Conservation (phyloP, 768 basidiomycete genomes). For the Agaricus subrufescens region DNA sequence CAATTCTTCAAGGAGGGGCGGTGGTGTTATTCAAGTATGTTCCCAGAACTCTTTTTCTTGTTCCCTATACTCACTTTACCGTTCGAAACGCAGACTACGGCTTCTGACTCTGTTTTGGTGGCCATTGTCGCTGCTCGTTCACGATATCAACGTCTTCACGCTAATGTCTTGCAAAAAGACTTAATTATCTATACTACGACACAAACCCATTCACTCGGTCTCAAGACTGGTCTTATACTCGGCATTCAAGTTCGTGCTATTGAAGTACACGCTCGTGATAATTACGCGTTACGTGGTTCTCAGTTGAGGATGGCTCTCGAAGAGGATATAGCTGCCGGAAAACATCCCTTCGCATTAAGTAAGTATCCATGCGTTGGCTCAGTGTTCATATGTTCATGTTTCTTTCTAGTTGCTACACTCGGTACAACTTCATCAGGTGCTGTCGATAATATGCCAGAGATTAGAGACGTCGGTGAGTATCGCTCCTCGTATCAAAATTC, state of each 20-base stretch:
- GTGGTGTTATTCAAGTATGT: constrained; percentile 76
- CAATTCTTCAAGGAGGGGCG: constrained; percentile 64
- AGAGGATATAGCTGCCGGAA: constrained; percentile 55
- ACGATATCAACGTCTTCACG: constrained; percentile 44
- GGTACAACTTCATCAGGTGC: constrained; percentile 92
- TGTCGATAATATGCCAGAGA: constrained; percentile 72
- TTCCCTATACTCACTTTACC: background rate
- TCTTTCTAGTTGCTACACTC: constrained; percentile 71
- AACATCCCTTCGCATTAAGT: constrained; percentile 82
- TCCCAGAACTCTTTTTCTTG: background rate
- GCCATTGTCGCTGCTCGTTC: constrained; percentile 79
- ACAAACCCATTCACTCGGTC: constrained; percentile 85
- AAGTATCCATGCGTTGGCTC: constrained; percentile 15
- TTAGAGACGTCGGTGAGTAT: constrained; percentile 60
- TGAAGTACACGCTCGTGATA: constrained; percentile 58
- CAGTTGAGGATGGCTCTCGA: constrained; percentile 57
- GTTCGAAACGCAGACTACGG: constrained; percentile 55
- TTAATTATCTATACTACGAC: constrained; percentile 86
- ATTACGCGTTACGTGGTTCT: constrained; percentile 64
- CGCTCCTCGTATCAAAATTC: background rate
- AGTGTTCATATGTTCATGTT: background rate
- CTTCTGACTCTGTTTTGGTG: constrained; percentile 78
- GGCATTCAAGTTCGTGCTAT: constrained; percentile 71
- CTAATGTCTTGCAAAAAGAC: constrained; percentile 44
- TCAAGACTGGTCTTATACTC: constrained; percentile 72